phyloP scores from a whole-genome alignment of 2,329 filamentous ascomycete genomes.

The Juglanconis sp. region DNA sequence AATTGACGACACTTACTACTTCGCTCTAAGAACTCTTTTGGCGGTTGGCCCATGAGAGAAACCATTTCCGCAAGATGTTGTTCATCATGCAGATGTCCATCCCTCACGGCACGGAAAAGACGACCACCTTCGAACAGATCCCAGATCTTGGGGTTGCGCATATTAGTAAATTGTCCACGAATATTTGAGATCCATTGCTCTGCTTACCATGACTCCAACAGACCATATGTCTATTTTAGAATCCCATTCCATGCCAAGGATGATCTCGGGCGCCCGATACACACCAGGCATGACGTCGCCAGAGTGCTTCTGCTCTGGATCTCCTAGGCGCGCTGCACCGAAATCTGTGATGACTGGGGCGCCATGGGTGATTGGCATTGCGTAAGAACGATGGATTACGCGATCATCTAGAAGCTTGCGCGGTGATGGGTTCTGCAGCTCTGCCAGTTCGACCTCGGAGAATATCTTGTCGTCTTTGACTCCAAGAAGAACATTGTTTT shows the following conservation, averaged over 20 bases:
- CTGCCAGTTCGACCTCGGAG: constrained; percentile 15
- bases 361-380: constrained; percentile 24
- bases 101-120: constrained; percentile 25
- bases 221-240: constrained; percentile 35
- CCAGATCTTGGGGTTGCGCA: constrained; percentile 26
- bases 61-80: constrained; percentile 34
- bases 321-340: constrained; percentile 27
- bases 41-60: constrained; percentile 34
- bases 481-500: constrained; percentile 27
- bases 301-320: constrained; percentile 19
- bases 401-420: constrained; percentile 28
- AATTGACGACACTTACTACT: constrained; percentile 24
- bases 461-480: constrained; percentile 17
- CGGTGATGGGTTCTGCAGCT: constrained; percentile 21
- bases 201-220: constrained; percentile 28
- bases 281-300: constrained; percentile 31
- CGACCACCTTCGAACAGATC: constrained; percentile 29
- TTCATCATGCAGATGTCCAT: constrained; percentile 23
- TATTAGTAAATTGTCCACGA: not conserved
- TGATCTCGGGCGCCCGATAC: constrained; percentile 33
- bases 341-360: constrained; percentile 29
- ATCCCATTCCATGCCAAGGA: constrained; percentile 32
- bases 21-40: constrained; percentile 29
- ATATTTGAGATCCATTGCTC: not conserved
- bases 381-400: constrained; percentile 26